Evolutionary conservation across 2,329 filamentous ascomycete genomes (phyloP), one percentile per base, ranked within the genome.

Genomic region (Ascomycota sp.): DNA sequence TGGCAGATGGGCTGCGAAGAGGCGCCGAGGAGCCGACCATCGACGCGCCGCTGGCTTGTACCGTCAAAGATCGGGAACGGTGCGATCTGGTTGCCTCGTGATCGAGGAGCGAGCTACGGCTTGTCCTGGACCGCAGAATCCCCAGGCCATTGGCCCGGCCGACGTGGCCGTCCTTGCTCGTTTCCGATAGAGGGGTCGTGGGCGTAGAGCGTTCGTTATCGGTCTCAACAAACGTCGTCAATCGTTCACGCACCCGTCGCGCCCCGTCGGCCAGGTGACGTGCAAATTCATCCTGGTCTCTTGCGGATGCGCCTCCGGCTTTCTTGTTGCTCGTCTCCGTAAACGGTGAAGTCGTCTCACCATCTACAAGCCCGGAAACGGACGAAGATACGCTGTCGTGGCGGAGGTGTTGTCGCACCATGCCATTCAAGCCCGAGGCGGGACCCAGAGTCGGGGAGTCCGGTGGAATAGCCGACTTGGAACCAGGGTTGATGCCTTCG

Each of bases 361-460:
- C 23, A 37, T 53, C 36, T 56, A 57, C 17, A 52, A 53, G 32
- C 19, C 67, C 69, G 39, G 81, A 82, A 19, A 89, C 62, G 0
- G 82, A 91, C 1, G 86, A 95, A 10, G 71, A 65, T 34, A 75
- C 75, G 52, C 86, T 95, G 37, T 75, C 71, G 22, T 71, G 71
- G 30, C 89, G 72, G 25, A 95, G 56, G 56, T 95, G 89, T 36
- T 85, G 75, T 21, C 77, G 71, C 27, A 93, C 74, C 59, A 93
- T 67, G 2, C 77, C 78, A 42, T 75, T 86, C 11, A 94, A 59
- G 1, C 80, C 82, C 8, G 45, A 32, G 11, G 59, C 59, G 0
- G 78, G 75, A 2, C 77, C 77, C 5, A 93, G 55, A 0, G 81
- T 91, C 1, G 85, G 83, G 0, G 83, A 92, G 42, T 92, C 81